A percentile compares a stretch with the other conserved stretches of the same genome.
phyloP scores from a whole-genome alignment of 73 alveolate species.

The Uronychia setigera region DNA sequence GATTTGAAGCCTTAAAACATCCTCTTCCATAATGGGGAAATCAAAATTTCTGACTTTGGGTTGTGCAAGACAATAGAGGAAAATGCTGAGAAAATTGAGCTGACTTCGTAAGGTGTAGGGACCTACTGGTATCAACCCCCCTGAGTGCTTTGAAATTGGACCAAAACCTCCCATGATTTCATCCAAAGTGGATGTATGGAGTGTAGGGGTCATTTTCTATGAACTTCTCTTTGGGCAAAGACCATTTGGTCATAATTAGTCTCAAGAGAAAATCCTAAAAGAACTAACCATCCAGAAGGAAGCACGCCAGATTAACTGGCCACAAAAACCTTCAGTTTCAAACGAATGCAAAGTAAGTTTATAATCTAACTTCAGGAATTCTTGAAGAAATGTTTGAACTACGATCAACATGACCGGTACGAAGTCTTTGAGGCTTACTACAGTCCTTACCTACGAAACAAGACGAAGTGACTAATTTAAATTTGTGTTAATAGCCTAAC shows the following conservation, averaged over 20 bases:
- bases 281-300: constrained; percentile 86
- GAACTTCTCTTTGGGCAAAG: constrained; percentile 93
- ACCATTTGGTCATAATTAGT: constrained; percentile 97
- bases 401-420: constrained; percentile 81
- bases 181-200: constrained; percentile 97
- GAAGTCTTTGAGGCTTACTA: constrained; percentile 86
- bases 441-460: constrained; percentile 74
- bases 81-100: constrained; percentile 88
- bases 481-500: neutral
- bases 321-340: constrained; percentile 87
- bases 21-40: constrained; percentile 95
- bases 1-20: constrained; percentile 98
- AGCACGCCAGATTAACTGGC: constrained; percentile 91
- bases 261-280: constrained; percentile 89
- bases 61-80: constrained; percentile 92
- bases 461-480: constrained; percentile 3
- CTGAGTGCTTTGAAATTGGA: constrained; percentile 94
- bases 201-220: constrained; percentile 96
- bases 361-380: constrained; percentile 65
- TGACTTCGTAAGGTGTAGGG: constrained; percentile 99
- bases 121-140: constrained; percentile 99
- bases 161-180: constrained; percentile 81
- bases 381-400: constrained; percentile 87
- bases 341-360: constrained; percentile 87
- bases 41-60: constrained; percentile 99